Evolutionary conservation across 768 basidiomycete species (phyloP).

Genomic region (Serendipita sp.): DNA sequence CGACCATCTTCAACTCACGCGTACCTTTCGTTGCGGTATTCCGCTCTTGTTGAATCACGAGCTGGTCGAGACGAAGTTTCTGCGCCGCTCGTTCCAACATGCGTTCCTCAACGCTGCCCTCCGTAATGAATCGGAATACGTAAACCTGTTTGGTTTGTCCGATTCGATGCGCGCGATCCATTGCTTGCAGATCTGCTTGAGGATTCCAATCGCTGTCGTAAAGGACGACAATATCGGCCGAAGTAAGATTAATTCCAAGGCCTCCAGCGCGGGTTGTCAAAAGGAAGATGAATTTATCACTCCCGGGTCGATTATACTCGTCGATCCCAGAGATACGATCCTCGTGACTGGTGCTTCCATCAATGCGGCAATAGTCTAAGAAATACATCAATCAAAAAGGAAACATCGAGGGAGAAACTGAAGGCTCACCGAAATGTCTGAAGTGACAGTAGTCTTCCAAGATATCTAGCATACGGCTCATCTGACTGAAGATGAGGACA

Average conservation of each 20-base stretch:
- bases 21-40: slow-evolving; percentile 63
- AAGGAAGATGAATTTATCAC: slow-evolving; percentile 92
- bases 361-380: slow-evolving; percentile 89
- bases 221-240: slow-evolving; percentile 85
- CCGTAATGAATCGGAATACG: slow-evolving; percentile 92
- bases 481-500: slow-evolving; percentile 94
- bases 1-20: slow-evolving; percentile 11
- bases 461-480: slow-evolving; percentile 98
- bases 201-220: slow-evolving; percentile 99
- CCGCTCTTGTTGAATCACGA: slow-evolving; percentile 93
- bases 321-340: slow-evolving; percentile 92
- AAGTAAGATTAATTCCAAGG: slow-evolving; percentile 88
- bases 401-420: slow-evolving; percentile 6
- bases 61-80: slow-evolving; percentile 84
- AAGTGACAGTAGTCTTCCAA: slow-evolving; percentile 95
- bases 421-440: slow-evolving; percentile 51
- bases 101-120: slow-evolving; percentile 81
- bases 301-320: slow-evolving; percentile 88
- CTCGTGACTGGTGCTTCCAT: slow-evolving; percentile 90
- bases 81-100: slow-evolving; percentile 92
- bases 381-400: neutral
- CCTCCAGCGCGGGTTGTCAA: slow-evolving; percentile 95
- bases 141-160: slow-evolving; percentile 97
- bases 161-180: slow-evolving; percentile 95
- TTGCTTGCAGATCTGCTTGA: slow-evolving; percentile 95